Evolutionary conservation across 1,284 basidiomycete genomes (phyloP), one percentile per base, ranked within the genome.

Genomic region (Sanghuangporus baumii): DNA sequence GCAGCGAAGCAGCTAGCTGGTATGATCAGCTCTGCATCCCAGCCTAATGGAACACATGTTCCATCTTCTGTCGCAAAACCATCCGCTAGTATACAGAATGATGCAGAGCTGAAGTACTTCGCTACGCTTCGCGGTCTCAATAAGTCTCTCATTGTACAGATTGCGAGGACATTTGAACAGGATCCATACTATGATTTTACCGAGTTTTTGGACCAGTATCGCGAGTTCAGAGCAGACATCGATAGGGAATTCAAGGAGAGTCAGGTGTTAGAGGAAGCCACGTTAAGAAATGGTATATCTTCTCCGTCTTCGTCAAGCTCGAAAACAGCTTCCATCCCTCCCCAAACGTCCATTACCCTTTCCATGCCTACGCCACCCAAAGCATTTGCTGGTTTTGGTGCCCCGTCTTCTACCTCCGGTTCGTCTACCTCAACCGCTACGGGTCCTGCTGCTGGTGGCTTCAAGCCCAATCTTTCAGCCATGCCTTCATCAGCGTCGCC

Each of bases 101-200:
- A 59, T 31, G 74, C 76, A 20, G 77, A 77, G 16, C 66, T 79
- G 2, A 75, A 79, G 48, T 95, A 92, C 73, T 93, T 86, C 74
- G 85, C 79, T 43, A 83, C 86, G 6, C 78, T 96, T 18, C 87
- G 93, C 18, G 93, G 93, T 11, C 80, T 96, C 52, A 96, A 96
- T 71, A 74, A 83, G 20, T 89, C 91, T 0, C 79, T 94, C 68
- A 70, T 91, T 37, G 76, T 82, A 3, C 82, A 85, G 37, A 74
- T 94, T 54, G 79, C 82, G 12, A 80, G 82, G 58, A 81, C 83
- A 3, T 74, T 93, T 20, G 85, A 90, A 36, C 75, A 80, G 8
- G 91, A 96, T 72, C 87, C 90, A 0, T 94, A 94, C 72, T 72
- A 78, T n/a, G 86, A 96, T 68, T 74, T 94, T 3, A 76, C 81